phyloP scores from a whole-genome alignment of 2,329 filamentous ascomycete genomes.

The Xylariomycetidae sp. region DNA sequence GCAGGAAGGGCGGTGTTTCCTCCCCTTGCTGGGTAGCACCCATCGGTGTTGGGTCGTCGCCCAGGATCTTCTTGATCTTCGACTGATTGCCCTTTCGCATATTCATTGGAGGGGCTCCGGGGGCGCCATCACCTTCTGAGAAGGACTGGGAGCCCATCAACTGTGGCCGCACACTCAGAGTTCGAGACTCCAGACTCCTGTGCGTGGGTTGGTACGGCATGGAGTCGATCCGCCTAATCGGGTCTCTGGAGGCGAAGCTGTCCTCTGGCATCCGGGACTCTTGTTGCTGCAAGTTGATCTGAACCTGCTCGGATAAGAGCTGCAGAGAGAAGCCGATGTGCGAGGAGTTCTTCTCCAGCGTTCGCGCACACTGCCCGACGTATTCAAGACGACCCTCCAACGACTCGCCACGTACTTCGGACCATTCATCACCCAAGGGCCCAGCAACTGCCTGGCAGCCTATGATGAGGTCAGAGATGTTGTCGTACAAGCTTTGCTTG shows the following conservation, averaged over 20 bases:
- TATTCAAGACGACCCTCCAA: slow-evolving; percentile 80
- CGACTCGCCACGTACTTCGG: slow-evolving; percentile 82
- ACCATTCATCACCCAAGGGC: slow-evolving; percentile 91
- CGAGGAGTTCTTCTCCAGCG: slow-evolving; percentile 78
- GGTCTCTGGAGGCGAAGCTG: slow-evolving; percentile 36
- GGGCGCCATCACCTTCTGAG: slow-evolving; percentile 49
- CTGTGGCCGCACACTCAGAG: slow-evolving; percentile 36
- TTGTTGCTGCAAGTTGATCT: slow-evolving; percentile 44
- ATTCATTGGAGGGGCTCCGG: slow-evolving; percentile 37
- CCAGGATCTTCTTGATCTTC: slow-evolving; percentile 61
- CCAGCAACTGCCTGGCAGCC: slow-evolving; percentile 88
- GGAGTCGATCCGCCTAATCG: slow-evolving; percentile 51
- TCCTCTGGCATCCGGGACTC: slow-evolving; percentile 41
- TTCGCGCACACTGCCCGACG: slow-evolving; percentile 69
- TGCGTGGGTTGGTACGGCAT: slow-evolving; percentile 52
- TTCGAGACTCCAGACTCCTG: slow-evolving; percentile 50
- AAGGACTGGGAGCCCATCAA: slow-evolving; percentile 57
- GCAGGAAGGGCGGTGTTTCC: slow-evolving; percentile 77
- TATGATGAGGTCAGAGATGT: slow-evolving; percentile 81
- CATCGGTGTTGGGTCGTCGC: slow-evolving; percentile 54
- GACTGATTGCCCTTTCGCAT: slow-evolving; percentile 55
- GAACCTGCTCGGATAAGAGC: slow-evolving; percentile 76
- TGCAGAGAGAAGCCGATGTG: slow-evolving; percentile 86
- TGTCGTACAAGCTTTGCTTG: slow-evolving; percentile 91
- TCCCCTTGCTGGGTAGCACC: slow-evolving; percentile 49